Evolutionary conservation across 2,329 filamentous ascomycete species (phyloP).

Genomic region (Epicoccum nigrum): DNA sequence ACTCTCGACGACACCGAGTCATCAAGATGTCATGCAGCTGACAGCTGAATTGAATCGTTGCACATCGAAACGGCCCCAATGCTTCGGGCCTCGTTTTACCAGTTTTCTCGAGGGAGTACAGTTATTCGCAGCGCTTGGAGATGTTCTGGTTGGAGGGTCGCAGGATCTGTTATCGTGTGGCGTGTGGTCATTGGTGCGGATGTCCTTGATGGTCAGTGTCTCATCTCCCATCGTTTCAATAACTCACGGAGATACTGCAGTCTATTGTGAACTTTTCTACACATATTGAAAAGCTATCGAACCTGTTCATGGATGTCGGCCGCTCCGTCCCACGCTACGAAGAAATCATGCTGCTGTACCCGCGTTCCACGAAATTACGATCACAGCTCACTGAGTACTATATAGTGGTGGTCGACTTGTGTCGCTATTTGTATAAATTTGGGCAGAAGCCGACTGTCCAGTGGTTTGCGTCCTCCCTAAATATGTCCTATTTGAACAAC

Average conservation of each 20-base stretch:
- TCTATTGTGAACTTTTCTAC: conserved; percentile 29
- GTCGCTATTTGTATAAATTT: conserved; percentile 44
- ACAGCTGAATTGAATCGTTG: not conserved
- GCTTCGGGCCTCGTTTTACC: conserved; percentile 51
- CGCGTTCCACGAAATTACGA: conserved; percentile 47
- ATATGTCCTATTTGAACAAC: conserved; percentile 30
- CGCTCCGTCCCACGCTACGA: conserved; percentile 51
- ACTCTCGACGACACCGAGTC: not conserved
- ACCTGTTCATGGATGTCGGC: conserved; percentile 51
- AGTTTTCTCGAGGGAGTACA: conserved; percentile 52
- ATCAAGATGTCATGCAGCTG: not conserved
- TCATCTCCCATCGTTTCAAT: not conserved
- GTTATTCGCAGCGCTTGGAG: conserved; percentile 53
- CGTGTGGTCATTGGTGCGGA: conserved; percentile 54
- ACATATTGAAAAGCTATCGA: conserved; percentile 50
- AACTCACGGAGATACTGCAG: not conserved
- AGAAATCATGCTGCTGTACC: conserved; percentile 49
- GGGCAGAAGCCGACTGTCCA: conserved; percentile 42
- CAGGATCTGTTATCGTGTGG: conserved; percentile 55
- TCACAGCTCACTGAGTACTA: conserved; percentile 52
- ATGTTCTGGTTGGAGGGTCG: conserved; percentile 50
- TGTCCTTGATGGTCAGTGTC: conserved; percentile 49
- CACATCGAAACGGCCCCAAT: conserved; percentile 30
- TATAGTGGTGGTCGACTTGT: conserved; percentile 49
- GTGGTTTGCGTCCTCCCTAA: conserved; percentile 41